These are phyloP conservation scores for Closterium sp. DNA, from an alignment of 139 green algal species.

Conservation along the genomic window DNA sequence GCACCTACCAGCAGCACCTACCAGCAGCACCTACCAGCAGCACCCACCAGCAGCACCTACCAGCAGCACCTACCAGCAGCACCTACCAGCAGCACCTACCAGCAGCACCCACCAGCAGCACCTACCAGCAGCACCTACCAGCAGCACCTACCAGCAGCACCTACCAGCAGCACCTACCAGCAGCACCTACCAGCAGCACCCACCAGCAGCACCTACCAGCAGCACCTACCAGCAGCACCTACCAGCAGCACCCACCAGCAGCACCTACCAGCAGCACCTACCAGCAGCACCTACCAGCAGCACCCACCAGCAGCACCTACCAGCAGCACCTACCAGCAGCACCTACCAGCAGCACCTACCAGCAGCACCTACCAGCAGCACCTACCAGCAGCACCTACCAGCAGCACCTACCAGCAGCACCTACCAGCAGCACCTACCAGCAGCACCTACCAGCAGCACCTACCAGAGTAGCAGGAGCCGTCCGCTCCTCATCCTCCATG, in stretches of 20 bases:
- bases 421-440: too few species aligned
- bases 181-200: conserved; percentile 67
- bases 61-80: conserved; percentile 63
- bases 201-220: too few species aligned
- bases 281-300: too few species aligned
- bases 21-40: too few species aligned
- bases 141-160: conserved; percentile 32
- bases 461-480: conserved; percentile 65
- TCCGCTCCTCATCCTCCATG: conserved; percentile 63
- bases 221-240: conserved; percentile 69
- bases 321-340: conserved; percentile 63
- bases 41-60: too few species aligned
- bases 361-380: conserved; percentile 49
- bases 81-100: conserved; percentile 50
- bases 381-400: conserved; percentile 63
- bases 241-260: too few species aligned
- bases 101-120: too few species aligned
- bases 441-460: not conserved
- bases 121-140: conserved; percentile 56
- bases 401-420: conserved; percentile 62
- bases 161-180: conserved; percentile 62
- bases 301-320: too few species aligned
- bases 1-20: conserved; percentile 39
- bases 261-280: conserved; percentile 39
- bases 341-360: conserved; percentile 50